phyloP scores from a whole-genome alignment of 1,139 yeast genomes.

The Yamadazyma diospyri region DNA sequence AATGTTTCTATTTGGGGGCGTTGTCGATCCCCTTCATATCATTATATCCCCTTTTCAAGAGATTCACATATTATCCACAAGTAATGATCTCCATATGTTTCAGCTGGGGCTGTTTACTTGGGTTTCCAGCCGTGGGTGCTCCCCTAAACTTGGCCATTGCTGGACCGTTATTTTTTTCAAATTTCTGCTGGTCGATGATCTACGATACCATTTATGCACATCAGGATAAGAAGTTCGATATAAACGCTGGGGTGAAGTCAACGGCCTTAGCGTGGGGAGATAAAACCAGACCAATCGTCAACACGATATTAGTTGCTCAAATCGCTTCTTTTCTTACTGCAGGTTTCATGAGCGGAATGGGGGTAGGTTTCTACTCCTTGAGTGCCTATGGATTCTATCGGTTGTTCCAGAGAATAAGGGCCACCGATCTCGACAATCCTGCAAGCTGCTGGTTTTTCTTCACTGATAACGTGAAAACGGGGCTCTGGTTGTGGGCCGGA shows the following conservation, averaged over 20 bases:
- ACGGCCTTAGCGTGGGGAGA: constrained; percentile 94
- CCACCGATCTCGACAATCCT: constrained; percentile 77
- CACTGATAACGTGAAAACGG: constrained; percentile 73
- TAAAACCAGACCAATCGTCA: constrained; percentile 65
- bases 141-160: constrained; percentile 72
- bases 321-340: constrained; percentile 61
- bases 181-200: constrained; percentile 89
- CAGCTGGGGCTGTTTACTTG: constrained; percentile 92
- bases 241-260: constrained; percentile 86
- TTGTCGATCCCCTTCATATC: constrained; percentile 76
- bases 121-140: constrained; percentile 92
- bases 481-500: constrained; percentile 75
- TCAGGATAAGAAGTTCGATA: constrained; percentile 88
- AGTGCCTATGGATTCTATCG: constrained; percentile 68
- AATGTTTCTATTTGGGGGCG: constrained; percentile 82
- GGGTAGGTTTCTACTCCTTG: constrained; percentile 76
- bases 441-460: constrained; percentile 80
- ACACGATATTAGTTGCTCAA: constrained; percentile 64
- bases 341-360: constrained; percentile 79
- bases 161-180: constrained; percentile 71
- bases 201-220: constrained; percentile 97
- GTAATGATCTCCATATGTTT: constrained; percentile 76
- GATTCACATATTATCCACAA: constrained; percentile 96
- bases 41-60: constrained; percentile 87
- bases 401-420: constrained; percentile 59